These are phyloP conservation scores for Arthroderma sp. DNA, from an alignment of 2,329 filamentous ascomycete genomes.

Conservation along the genomic window DNA sequence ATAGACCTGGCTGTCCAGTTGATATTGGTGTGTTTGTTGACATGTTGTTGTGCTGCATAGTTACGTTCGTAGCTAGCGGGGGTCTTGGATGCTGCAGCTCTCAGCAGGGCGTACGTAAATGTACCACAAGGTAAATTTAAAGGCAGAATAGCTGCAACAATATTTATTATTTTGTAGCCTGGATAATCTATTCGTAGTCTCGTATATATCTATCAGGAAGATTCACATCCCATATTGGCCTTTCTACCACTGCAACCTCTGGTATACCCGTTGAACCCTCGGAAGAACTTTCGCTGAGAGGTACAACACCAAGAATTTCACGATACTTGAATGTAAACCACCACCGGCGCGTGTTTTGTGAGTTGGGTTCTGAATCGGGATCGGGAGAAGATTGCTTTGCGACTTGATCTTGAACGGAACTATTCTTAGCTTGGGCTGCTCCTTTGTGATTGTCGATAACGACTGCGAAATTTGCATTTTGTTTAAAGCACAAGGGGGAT, in stretches of 20 bases:
- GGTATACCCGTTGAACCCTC: conserved; percentile 15
- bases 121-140: too few species aligned
- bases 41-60: too few species aligned
- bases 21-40: too few species aligned
- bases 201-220: conserved; percentile 58
- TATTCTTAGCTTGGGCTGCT: too few species aligned
- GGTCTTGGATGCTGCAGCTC: too few species aligned
- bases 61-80: too few species aligned
- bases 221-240: conserved; percentile 71
- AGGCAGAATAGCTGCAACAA: too few species aligned
- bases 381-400: conserved; percentile 8
- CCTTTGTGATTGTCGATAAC: conserved; percentile 12
- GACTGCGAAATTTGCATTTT: conserved; percentile 5
- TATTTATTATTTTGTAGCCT: too few species aligned
- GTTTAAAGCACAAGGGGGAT: background rate
- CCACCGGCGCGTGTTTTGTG: conserved; percentile 22
- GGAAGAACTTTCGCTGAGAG: conserved; percentile 26
- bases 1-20: too few species aligned
- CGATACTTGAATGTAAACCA: conserved; percentile 92
- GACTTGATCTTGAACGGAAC: background rate
- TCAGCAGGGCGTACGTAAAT: too few species aligned
- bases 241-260: conserved; percentile 80
- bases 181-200: conserved; percentile 33
- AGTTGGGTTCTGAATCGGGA: conserved; percentile 15
- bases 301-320: conserved; percentile 68